Evolutionary conservation across 108 stramenopile genomes (phyloP).

Genomic region (Cyclotella cryptica): DNA sequence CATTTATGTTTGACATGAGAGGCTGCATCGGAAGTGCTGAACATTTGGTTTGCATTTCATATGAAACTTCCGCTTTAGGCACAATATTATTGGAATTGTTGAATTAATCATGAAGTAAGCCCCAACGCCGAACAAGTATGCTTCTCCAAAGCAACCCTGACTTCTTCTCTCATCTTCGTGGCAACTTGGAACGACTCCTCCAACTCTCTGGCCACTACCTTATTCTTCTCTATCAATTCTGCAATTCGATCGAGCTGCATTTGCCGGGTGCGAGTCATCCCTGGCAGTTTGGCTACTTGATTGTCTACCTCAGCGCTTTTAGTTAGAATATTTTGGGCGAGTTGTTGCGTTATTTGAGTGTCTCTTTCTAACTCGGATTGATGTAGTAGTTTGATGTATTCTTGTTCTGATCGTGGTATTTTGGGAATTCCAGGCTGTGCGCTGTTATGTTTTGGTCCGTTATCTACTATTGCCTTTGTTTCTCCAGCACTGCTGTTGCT

Average conservation of each 20-base stretch:
- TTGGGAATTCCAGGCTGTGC: conserved; percentile 3
- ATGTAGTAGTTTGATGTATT: conserved; percentile 61
- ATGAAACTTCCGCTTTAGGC: too few species aligned
- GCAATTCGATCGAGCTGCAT: conserved; percentile 78
- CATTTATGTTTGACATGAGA: too few species aligned
- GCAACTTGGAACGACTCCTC: conserved; percentile 61
- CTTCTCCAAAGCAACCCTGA: conserved; percentile 64
- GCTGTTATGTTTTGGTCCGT: conserved; percentile 8
- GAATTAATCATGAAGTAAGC: conserved; percentile 46
- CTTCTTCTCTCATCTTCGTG: conserved; percentile 54
- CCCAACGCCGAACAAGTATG: conserved; percentile 76
- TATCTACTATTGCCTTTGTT: conserved; percentile 12
- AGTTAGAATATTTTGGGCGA: conserved; percentile 69
- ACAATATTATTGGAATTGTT: too few species aligned
- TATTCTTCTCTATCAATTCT: conserved; percentile 68
- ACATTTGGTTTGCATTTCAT: too few species aligned
- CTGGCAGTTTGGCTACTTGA: conserved; percentile 69
- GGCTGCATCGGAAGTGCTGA: too few species aligned
- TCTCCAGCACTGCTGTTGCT: conserved; percentile 30
- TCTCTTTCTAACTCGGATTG: conserved; percentile 70
- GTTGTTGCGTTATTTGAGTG: conserved; percentile 53
- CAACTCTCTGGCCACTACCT: conserved; percentile 55
- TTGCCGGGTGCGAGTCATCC: conserved; percentile 73
- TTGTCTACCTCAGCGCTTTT: conserved; percentile 79
- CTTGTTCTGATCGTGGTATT: conserved; percentile 61